phyloP scores from a whole-genome alignment of 305 asterid genomes.

The Galium porrigens region DNA sequence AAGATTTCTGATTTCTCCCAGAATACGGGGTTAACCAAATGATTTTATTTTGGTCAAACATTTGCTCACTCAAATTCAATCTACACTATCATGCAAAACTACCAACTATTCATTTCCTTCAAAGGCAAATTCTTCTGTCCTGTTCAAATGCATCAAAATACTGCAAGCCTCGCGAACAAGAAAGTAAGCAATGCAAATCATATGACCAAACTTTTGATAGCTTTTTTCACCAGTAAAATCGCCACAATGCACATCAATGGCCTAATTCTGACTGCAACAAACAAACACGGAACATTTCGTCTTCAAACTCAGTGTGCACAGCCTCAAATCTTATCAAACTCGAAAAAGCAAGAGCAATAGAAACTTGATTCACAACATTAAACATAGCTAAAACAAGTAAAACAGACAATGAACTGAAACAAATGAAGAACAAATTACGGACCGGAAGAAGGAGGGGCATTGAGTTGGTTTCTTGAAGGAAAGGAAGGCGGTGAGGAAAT shows the following conservation, averaged over 20 bases:
- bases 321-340: neutral
- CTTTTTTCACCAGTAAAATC: neutral
- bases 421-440: slow-evolving; percentile 3
- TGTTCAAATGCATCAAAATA: neutral
- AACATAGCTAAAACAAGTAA: neutral
- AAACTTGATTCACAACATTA: neutral
- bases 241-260: neutral
- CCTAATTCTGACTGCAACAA: neutral
- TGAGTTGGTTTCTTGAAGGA: slow-evolving; percentile 36
- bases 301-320: neutral
- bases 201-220: neutral
- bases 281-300: neutral
- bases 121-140: neutral
- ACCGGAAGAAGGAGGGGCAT: slow-evolving; percentile 35
- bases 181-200: neutral
- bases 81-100: neutral
- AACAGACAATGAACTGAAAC: neutral
- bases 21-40: neutral
- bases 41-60: neutral
- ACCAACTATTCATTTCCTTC: neutral
- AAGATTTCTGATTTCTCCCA: neutral
- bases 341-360: neutral
- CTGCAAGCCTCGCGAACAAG: neutral
- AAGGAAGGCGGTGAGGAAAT: slow-evolving; percentile 56
- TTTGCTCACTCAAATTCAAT: neutral